Evolutionary conservation across 2,329 filamentous ascomycete genomes (phyloP).

Genomic region (Cyphellophora attinorum): DNA sequence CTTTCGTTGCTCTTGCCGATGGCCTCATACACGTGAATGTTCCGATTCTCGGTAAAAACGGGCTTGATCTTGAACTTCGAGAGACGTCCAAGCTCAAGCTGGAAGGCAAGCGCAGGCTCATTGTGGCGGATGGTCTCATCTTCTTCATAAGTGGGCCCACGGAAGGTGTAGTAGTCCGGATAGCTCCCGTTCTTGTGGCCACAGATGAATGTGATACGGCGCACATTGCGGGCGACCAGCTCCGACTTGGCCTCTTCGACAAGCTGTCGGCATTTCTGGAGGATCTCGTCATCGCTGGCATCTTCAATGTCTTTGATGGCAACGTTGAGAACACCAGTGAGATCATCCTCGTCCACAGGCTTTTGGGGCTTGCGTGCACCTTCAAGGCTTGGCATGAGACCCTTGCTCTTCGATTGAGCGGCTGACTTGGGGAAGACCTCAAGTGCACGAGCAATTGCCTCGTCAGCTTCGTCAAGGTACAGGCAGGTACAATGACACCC

Average conservation of each 20-base stretch:
- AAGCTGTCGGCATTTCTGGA: slow-evolving; percentile 64
- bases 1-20: slow-evolving; percentile 89
- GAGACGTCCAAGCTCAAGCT: slow-evolving; percentile 87
- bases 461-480: slow-evolving; percentile 90
- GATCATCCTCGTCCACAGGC: slow-evolving; percentile 57
- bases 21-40: slow-evolving; percentile 97
- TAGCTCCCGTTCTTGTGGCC: slow-evolving; percentile 90
- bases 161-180: slow-evolving; percentile 97
- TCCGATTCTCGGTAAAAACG: slow-evolving; percentile 97
- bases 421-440: slow-evolving; percentile 62
- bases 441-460: slow-evolving; percentile 71
- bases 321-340: slow-evolving; percentile 86
- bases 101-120: slow-evolving; percentile 94
- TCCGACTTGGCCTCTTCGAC: slow-evolving; percentile 77
- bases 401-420: slow-evolving; percentile 43
- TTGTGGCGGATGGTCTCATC: slow-evolving; percentile 95
- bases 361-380: slow-evolving; percentile 50
- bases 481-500: slow-evolving; percentile 91
- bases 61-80: slow-evolving; percentile 97
- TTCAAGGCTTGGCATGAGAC: slow-evolving; percentile 62
- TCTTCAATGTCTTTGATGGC: slow-evolving; percentile 83
- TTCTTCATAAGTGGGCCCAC: slow-evolving; percentile 78
- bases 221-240: slow-evolving; percentile 68
- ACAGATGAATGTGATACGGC: slow-evolving; percentile 91
- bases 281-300: slow-evolving; percentile 68